Percentiles rank a stretch among this genome's conserved stretches.
Evolutionary conservation across 768 basidiomycete species (phyloP).

Genomic region (Cubamyces lactineus): DNA sequence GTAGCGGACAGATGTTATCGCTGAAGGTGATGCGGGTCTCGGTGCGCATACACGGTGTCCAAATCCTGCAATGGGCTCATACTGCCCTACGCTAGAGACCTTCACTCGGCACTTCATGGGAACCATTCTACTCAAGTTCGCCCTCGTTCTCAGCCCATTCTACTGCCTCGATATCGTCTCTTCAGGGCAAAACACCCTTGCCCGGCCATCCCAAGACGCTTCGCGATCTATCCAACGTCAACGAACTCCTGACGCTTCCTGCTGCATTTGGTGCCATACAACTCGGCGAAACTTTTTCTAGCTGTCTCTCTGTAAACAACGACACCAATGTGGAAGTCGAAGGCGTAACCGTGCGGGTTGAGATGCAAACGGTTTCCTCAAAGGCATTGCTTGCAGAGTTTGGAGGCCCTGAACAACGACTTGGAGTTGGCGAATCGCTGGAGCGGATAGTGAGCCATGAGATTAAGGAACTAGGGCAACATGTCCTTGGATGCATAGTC

Average conservation of each 20-base stretch:
- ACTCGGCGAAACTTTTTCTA: slow-evolving; percentile 86
- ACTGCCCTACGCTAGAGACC: slow-evolving; percentile 46
- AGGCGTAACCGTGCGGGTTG: slow-evolving; percentile 68
- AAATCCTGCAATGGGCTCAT: background rate
- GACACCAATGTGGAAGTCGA: slow-evolving; percentile 66
- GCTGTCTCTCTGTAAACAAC: slow-evolving; percentile 83
- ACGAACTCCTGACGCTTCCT: slow-evolving; percentile 80
- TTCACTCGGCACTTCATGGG: slow-evolving; percentile 74
- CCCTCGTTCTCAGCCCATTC: slow-evolving; percentile 83
- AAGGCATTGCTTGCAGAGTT: slow-evolving; percentile 68
- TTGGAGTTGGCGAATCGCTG: slow-evolving; percentile 61
- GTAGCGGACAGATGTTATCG: slow-evolving; percentile 67
- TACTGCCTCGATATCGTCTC: slow-evolving; percentile 73
- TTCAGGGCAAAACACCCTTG: slow-evolving; percentile 73
- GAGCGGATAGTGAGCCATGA: slow-evolving; percentile 80
- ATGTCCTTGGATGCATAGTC: slow-evolving; percentile 85
- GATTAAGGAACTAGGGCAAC: slow-evolving; percentile 92
- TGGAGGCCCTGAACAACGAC: slow-evolving; percentile 52
- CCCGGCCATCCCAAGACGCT: slow-evolving; percentile 82
- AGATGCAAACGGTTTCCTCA: slow-evolving; percentile 81
- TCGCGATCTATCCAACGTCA: slow-evolving; percentile 77
- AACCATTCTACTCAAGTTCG: slow-evolving; percentile 85
- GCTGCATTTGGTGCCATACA: slow-evolving; percentile 85
- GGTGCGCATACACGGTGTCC: slow-evolving; percentile 51
- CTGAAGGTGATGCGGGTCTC: slow-evolving; percentile 89